Evolutionary conservation across 257 asterid species (phyloP), one percentile per base, ranked within the genome.

Genomic region (Solanum ossicruentum): DNA sequence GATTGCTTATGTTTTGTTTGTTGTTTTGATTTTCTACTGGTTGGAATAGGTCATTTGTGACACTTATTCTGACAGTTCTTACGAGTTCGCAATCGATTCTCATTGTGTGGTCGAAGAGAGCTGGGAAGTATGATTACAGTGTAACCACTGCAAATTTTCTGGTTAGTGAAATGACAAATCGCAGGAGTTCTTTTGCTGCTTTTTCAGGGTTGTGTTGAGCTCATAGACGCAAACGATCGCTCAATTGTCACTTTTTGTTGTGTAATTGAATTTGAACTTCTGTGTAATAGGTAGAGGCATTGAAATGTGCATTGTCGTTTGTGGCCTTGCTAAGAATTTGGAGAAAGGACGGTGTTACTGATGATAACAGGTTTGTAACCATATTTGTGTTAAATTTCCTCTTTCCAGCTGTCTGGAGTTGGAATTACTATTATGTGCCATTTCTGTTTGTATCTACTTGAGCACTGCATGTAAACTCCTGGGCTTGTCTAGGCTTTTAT

Each of bases 41-140:
- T 84, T 77, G 86, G 60, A 73, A 69, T 84, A 97, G 99, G 98
- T 92, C 98, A 17, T 32, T 91, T 15, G 99, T 97, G 18, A 97
- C 98, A 17, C 86, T 93, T 87, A 93, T 98, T 23, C 86, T 97
- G 93, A 97, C 99, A 71, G 60, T 95, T 66, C 98, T 97, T 66
- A 97, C 99, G 71, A 97, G 99, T 90, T 97, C 99, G 69, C 99
- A 97, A 91, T 93, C 98, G 82, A 97, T 97, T 91, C 98, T 97
- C 84, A 97, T 97, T 91, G 98, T 94, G 84, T 97, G 99, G 99
- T 97, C 99, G 57, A 97, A 97, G 94, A 92, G 99, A 87, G 98
- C 98, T 81, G 99, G 99, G 65, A 93, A 93, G 92, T 97, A 97
- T 26, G 98, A 97, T 90, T 97, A 97, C 89, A 97, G 99, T 63